phyloP scores from a whole-genome alignment of 352 stramenopile species.

The Pythium rhizo-oryzae region DNA sequence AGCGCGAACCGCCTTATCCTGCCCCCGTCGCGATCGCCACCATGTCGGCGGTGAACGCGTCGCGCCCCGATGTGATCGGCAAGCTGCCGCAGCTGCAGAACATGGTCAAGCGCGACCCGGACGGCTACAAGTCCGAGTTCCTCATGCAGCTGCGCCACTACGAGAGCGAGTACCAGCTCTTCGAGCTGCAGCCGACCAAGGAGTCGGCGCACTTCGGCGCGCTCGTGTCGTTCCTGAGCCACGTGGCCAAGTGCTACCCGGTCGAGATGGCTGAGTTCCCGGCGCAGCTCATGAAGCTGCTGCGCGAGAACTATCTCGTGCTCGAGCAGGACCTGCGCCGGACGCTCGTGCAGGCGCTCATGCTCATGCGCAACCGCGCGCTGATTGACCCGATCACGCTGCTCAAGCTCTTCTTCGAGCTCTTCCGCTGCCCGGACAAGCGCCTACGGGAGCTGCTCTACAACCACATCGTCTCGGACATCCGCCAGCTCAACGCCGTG shows the following conservation, averaged over 20 bases:
- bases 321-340: slow-evolving; percentile 92
- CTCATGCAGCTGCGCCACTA: slow-evolving; percentile 97
- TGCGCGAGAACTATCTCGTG: slow-evolving; percentile 90
- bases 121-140: slow-evolving; percentile 97
- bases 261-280: slow-evolving; percentile 87
- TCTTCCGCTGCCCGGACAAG: slow-evolving; percentile 97
- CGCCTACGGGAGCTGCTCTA: slow-evolving; percentile 95
- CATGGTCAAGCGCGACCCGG: slow-evolving; percentile 97
- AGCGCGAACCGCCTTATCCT: neutral
- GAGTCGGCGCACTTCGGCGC: slow-evolving; percentile 94
- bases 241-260: slow-evolving; percentile 91
- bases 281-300: slow-evolving; percentile 91
- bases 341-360: slow-evolving; percentile 95
- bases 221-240: slow-evolving; percentile 97
- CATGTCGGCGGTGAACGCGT: slow-evolving; percentile 76
- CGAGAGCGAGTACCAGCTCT: slow-evolving; percentile 95
- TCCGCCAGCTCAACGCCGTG: slow-evolving; percentile 83
- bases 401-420: slow-evolving; percentile 96
- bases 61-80: slow-evolving; percentile 84
- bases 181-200: slow-evolving; percentile 92
- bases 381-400: slow-evolving; percentile 91
- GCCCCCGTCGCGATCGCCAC: neutral
- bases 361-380: slow-evolving; percentile 96
- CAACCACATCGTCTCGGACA: slow-evolving; percentile 96
- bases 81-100: slow-evolving; percentile 98